phyloP scores from a whole-genome alignment of 345 rosid genomes.

The Camelina laxa region DNA sequence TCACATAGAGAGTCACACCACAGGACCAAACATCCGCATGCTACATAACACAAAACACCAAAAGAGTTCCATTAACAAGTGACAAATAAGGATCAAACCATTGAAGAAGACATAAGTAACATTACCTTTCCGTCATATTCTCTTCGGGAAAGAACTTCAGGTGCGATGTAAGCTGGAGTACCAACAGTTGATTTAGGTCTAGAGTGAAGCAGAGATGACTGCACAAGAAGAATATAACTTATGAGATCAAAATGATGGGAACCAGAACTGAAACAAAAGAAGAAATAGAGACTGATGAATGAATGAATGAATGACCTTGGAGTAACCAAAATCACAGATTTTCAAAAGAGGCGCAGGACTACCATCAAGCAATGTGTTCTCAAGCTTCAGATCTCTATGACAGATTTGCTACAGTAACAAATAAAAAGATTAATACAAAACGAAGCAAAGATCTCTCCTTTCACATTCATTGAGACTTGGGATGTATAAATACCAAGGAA shows the following conservation, averaged over 20 bases:
- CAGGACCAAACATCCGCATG: constrained; percentile 98
- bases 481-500: constrained; percentile 55
- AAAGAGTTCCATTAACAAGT: constrained; percentile 20
- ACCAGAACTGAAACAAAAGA: neutral
- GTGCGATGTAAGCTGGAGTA: constrained; percentile 94
- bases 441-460: neutral
- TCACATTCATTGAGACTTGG: neutral
- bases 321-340: constrained; percentile 95
- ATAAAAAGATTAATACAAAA: constrained; percentile 4
- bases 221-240: constrained; percentile 18
- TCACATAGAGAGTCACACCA: constrained; percentile 92
- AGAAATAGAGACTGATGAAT: neutral
- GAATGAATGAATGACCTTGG: constrained; percentile 59
- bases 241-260: constrained; percentile 23
- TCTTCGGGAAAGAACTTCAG: constrained; percentile 84
- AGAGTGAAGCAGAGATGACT: constrained; percentile 91
- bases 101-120: constrained; percentile 21
- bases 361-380: constrained; percentile 88
- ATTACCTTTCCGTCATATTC: constrained; percentile 87
- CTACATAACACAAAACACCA: constrained; percentile 47
- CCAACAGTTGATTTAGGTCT: constrained; percentile 95
- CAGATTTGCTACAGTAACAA: constrained; percentile 77
- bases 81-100: neutral
- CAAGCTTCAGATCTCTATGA: constrained; percentile 92
- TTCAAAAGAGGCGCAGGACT: constrained; percentile 91